Evolutionary conservation across 148 eudicot genomes (phyloP), one percentile per base, ranked within the genome.

Genomic region (Chenopodium album): DNA sequence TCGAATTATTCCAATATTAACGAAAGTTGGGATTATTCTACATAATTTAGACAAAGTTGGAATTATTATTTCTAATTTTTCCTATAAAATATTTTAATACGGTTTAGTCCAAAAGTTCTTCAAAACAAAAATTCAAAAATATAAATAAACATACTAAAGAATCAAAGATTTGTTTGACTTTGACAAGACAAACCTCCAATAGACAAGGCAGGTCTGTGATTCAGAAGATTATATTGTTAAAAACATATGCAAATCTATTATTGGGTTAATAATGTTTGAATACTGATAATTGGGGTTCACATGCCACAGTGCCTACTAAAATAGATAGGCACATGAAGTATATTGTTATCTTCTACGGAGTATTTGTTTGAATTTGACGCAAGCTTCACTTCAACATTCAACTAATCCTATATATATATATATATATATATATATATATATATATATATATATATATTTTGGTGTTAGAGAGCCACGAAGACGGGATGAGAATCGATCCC

Each of bases 111-210:
- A 6, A 41, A 71, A 26, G 2, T 1, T 9, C 68, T 65, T 13
- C 28, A 2, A 7, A 26, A 9, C 23, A 65, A 56, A 56, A 56
- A 16, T 50, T 10, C 14, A 11, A 13, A 50, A 50, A 50, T 9
- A 50, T 2, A 50, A 13, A 50, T 1, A 9, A 31, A 31, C 8
- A 41, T 5, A 41, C 44, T 0, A 6, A 41, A 41, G 44, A 41
- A 41, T 41, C 44, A 41, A 44, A 22, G 72, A 50, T 60, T 81
- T 75, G 79, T 81, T 81, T 81, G 83, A 81, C 65, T 65, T 73
- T 64, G 34, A 56, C 41, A 32, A 63, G 28, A 54, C 83, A 80
- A 73, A 46, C 48, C 70, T 74, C 78, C 78, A 76, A 26, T 46
- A 28, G 83, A 80, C 83, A 63, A 28, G 83, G 48, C 2, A 73